Evolutionary conservation across 768 basidiomycete genomes (phyloP).

Genomic region (Russula brevipes): DNA sequence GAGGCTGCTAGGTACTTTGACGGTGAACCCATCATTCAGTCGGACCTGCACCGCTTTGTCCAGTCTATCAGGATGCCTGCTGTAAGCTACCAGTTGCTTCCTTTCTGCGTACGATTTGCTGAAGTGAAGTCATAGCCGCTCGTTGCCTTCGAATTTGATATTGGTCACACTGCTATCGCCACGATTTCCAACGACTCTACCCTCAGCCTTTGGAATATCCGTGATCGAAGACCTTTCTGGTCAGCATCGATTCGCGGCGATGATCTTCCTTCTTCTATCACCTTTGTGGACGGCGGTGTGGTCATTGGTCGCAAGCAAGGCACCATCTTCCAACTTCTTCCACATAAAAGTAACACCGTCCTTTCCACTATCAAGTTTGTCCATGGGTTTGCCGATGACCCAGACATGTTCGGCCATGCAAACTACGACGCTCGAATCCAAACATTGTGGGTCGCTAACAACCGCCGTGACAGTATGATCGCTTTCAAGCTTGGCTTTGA

Average conservation of each 20-base stretch:
- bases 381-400: constrained; percentile 63
- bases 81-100: constrained; percentile 40
- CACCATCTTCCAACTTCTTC: constrained; percentile 77
- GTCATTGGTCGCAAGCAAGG: constrained; percentile 81
- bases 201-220: constrained; percentile 76
- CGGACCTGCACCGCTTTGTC: constrained; percentile 63
- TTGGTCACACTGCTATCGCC: constrained; percentile 68
- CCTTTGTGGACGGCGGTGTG: constrained; percentile 82
- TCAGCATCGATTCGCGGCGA: constrained; percentile 74
- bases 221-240: constrained; percentile 70
- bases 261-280: constrained; percentile 75
- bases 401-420: constrained; percentile 84
- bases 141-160: constrained; percentile 82
- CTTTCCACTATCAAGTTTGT: constrained; percentile 77
- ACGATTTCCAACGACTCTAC: constrained; percentile 81
- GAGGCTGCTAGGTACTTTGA: constrained; percentile 55
- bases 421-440: constrained; percentile 81
- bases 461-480: constrained; percentile 76
- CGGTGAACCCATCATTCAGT: constrained; percentile 61
- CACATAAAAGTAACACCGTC: constrained; percentile 65
- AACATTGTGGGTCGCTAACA: constrained; percentile 85
- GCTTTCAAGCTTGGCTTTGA: constrained; percentile 73
- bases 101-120: not conserved
- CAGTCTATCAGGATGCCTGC: constrained; percentile 65
- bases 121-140: constrained; percentile 46